These are phyloP conservation scores for Lophium mytilinum DNA, from an alignment of 495 filamentous ascomycete species.

Conservation along the genomic window DNA sequence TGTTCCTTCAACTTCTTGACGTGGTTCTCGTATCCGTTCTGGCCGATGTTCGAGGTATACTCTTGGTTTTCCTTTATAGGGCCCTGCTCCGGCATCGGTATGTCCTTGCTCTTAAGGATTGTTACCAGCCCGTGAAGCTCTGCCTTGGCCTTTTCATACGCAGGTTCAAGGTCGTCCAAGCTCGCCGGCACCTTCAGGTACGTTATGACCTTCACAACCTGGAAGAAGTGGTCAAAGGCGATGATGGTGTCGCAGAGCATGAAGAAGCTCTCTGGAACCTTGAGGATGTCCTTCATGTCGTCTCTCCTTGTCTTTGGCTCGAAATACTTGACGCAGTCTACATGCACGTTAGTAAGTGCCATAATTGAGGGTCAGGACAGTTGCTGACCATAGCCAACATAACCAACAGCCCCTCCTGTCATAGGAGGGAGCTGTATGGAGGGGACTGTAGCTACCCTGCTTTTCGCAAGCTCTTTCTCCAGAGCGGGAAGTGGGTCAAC, in stretches of 20 bases:
- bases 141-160: constrained; percentile 56
- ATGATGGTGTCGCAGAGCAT: constrained; percentile 97
- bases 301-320: constrained; percentile 81
- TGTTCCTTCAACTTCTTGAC: constrained; percentile 76
- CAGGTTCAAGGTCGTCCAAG: constrained; percentile 44
- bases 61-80: constrained; percentile 63
- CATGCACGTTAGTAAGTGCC: too few species aligned
- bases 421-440: constrained; percentile 72
- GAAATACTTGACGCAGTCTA: constrained; percentile 86
- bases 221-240: constrained; percentile 91
- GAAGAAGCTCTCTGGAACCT: constrained; percentile 87
- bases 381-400: constrained; percentile 67
- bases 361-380: too few species aligned
- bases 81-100: constrained; percentile 66
- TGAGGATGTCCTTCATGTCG: constrained; percentile 73
- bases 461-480: constrained; percentile 66
- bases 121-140: constrained; percentile 58
- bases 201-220: constrained; percentile 83
- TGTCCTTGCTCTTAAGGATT: constrained; percentile 60
- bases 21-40: constrained; percentile 75
- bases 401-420: constrained; percentile 88
- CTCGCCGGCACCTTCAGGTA: constrained; percentile 64
- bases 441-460: constrained; percentile 71
- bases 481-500: constrained; percentile 75
- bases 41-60: constrained; percentile 92